phyloP scores from a whole-genome alignment of 108 stramenopile species.

The Cylindrotheca fusiformis region DNA sequence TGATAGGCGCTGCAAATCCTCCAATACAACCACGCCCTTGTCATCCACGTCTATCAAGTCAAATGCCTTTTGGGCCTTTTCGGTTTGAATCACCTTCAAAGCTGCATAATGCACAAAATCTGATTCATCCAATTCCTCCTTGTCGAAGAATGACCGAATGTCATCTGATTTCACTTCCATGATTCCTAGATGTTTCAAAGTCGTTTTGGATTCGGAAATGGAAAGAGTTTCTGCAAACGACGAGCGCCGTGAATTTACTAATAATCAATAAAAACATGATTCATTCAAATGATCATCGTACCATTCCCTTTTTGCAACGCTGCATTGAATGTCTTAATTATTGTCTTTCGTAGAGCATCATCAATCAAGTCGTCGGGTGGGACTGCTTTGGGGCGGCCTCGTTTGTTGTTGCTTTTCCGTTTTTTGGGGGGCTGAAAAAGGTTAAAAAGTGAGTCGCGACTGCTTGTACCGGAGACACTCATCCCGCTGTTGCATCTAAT shows the following conservation, averaged over 20 bases:
- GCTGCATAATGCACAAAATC: constrained; percentile 24
- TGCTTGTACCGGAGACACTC: too few species aligned
- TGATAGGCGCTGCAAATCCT: constrained; percentile 43
- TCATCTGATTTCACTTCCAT: constrained; percentile 8
- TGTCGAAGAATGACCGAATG: constrained; percentile 22
- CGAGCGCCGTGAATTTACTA: too few species aligned
- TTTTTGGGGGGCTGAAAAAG: background rate
- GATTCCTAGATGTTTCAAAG: constrained; percentile 15
- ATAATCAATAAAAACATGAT: too few species aligned
- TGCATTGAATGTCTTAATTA: constrained; percentile 3
- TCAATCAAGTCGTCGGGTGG: constrained; percentile 16
- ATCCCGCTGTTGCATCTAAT: too few species aligned
- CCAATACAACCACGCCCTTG: constrained; percentile 38
- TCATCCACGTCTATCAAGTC: constrained; percentile 33
- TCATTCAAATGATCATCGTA: background rate
- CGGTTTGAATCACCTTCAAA: constrained; percentile 23
- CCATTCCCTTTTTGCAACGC: background rate
- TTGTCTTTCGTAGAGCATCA: constrained; percentile 11
- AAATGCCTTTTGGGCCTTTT: constrained; percentile 32
- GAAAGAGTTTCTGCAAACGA: constrained; percentile 5
- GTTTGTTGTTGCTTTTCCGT: background rate
- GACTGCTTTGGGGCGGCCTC: background rate
- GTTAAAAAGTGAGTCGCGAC: too few species aligned
- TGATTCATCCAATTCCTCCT: constrained; percentile 16
- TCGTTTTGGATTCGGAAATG: constrained; percentile 11